Conservation (phyloP, 129 eudicot species). For the Centrapalus pauciflorus region DNA sequence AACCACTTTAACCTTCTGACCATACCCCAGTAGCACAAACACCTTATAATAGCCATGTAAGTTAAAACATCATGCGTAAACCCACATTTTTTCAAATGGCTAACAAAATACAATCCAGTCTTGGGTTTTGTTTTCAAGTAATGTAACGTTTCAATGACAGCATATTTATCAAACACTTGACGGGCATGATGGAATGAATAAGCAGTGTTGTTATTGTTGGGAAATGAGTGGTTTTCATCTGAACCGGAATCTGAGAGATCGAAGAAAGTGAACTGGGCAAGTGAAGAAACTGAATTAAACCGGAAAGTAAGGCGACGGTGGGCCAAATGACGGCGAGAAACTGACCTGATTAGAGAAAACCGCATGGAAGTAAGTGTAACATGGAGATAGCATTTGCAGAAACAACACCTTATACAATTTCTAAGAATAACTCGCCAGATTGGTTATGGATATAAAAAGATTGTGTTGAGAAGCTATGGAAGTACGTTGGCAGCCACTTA, state of each 20-base stretch:
- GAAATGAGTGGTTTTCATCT: slow-evolving; percentile 21
- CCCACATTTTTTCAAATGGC: slow-evolving; percentile 47
- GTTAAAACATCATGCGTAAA: slow-evolving; percentile 52
- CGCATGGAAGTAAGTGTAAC: slow-evolving; percentile 41
- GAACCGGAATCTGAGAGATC: slow-evolving; percentile 38
- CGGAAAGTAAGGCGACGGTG: slow-evolving; percentile 24
- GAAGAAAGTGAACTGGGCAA: slow-evolving; percentile 37
- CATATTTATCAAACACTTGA: slow-evolving; percentile 23
- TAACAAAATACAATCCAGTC: slow-evolving; percentile 40
- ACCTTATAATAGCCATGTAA: slow-evolving; percentile 52
- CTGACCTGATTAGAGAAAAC: slow-evolving; percentile 50
- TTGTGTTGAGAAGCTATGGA: too few relatives aligned
- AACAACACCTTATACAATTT: not conserved
- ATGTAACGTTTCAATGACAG: slow-evolving; percentile 30
- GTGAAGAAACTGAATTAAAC: slow-evolving; percentile 44
- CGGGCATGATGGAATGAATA: slow-evolving; percentile 3
- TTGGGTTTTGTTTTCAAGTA: slow-evolving; percentile 38
- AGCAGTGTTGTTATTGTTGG: not conserved
- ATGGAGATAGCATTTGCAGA: slow-evolving; percentile 25
- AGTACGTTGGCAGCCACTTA: not conserved
- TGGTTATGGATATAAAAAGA: too few relatives aligned
- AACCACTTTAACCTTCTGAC: slow-evolving; percentile 38
- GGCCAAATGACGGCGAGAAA: slow-evolving; percentile 27
- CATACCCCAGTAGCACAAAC: slow-evolving; percentile 56
- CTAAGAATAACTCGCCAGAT: not conserved